phyloP scores from a whole-genome alignment of 768 basidiomycete species.

The Pholiota microspora region DNA sequence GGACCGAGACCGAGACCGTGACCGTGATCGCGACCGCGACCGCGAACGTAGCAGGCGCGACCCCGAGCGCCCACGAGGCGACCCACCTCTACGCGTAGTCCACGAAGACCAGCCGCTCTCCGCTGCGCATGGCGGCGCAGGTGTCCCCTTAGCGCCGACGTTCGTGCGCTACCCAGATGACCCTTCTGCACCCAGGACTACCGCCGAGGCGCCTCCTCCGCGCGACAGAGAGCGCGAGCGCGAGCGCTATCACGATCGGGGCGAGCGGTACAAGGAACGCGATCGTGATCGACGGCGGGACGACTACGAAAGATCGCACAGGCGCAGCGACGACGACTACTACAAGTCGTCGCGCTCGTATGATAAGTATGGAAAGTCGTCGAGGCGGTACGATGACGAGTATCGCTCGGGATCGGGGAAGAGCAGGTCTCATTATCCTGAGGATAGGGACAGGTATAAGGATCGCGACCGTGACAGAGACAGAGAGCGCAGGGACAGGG shows the following conservation, averaged over 20 bases:
- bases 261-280: conserved; percentile 12
- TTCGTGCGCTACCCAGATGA: conserved; percentile 16
- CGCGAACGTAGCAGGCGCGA: conserved; percentile 13
- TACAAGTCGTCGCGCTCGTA: conserved; percentile 9
- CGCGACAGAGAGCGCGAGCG: neutral
- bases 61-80: conserved; percentile 7
- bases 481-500: conserved; percentile 9
- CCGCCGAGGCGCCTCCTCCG: neutral
- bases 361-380: conserved; percentile 18
- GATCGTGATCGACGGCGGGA: conserved; percentile 17
- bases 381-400: conserved; percentile 21
- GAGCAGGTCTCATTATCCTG: conserved; percentile 15
- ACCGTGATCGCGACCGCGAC: conserved; percentile 14
- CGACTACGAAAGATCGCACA: conserved; percentile 17
- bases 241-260: neutral
- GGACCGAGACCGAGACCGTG: conserved; percentile 13
- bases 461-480: conserved; percentile 18
- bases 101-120: conserved; percentile 22
- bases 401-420: conserved; percentile 10
- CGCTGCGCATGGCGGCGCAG: conserved; percentile 14
- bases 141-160: conserved; percentile 20
- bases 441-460: conserved; percentile 11
- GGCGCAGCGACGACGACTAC: conserved; percentile 14
- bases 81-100: conserved; percentile 19
- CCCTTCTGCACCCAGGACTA: conserved; percentile 5